Base-by-base conservation (phyloP, 1,139 yeast species). In the Magnusiomyces fungicola region DNA sequence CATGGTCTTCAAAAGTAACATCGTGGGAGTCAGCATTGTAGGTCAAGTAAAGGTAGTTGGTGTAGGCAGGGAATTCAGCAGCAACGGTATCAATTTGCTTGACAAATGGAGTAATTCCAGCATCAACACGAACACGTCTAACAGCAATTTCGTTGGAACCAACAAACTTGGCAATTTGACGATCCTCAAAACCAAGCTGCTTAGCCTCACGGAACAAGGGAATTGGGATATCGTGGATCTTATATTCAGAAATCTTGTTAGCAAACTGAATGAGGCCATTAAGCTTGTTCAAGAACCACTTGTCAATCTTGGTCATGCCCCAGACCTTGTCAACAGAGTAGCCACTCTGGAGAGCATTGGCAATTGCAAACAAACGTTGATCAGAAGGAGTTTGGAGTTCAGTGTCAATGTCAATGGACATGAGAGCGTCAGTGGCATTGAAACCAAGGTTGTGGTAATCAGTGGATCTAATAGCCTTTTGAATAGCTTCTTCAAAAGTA, bases 21-120 rank as follows among this genome's bases (percentile, higher is more conserved):
- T 92, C 98, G 59, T 84, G 83, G 47, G 80, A 76, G 48, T 88
- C 78, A 50, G 97, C 98, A 65, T 90, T 92, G 71, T 92, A 92
- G 46, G 98, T 92, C 52, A 96, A 87, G 79, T 92, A 92, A 61
- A 92, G 77, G 70, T 92, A 92, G 75, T 92, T 92, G 53, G 98
- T 92, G 64, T 81, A 77, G 40, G 98, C 98, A 46, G 98, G 98
- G 81, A 92, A 92, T 70, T 92, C 98, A 50, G 98, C 98, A 53
- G 98, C 98, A 59, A 92, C 76, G 47, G 98, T 92, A 68, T 92
- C 98, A 63, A 92, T 92, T 71, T 88, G 86, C 78, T 92, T 92
- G 58, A 92, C 98, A 66, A 86, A 89, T 59, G 98, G 98, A 55
- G 80, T 73, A 62, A 92, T 82, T 48, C 89, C 95, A 45, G 57